Conservation (phyloP, 1,284 basidiomycete genomes). For the Amylostereum areolatum region DNA sequence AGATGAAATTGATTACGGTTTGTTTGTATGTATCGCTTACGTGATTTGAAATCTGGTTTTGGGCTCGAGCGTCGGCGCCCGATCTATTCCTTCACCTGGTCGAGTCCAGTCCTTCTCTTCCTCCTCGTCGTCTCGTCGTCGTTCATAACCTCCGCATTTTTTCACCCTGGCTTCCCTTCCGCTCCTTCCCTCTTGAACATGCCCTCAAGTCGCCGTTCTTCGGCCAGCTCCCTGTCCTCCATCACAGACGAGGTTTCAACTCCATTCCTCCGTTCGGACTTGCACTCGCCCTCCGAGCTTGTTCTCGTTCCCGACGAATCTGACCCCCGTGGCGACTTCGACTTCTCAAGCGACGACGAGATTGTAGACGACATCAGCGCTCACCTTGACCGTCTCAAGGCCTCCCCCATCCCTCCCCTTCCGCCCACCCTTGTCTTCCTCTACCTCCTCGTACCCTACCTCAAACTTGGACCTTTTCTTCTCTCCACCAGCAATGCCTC, state of each 20-base stretch:
- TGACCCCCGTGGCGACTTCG: conserved; percentile 28
- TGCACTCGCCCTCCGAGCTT: conserved; percentile 41
- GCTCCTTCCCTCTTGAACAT: conserved; percentile 4
- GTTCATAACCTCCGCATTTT: too few species aligned
- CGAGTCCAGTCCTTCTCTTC: too few species aligned
- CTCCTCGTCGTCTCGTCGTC: too few species aligned
- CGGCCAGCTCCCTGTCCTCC: conserved; percentile 9
- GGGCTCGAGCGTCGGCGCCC: too few species aligned
- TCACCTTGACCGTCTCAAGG: conserved; percentile 35
- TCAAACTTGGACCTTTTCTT: conserved; percentile 64
- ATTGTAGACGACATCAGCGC: conserved; percentile 25
- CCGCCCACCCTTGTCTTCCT: conserved; percentile 54
- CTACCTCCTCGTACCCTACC: conserved; percentile 61
- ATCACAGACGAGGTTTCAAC: conserved; percentile 2
- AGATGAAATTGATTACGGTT: too few species aligned
- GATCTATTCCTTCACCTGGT: too few species aligned
- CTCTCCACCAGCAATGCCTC: conserved; percentile 42
- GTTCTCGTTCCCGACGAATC: conserved; percentile 51
- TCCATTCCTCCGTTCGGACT: conserved; percentile 5
- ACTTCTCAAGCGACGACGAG: conserved; percentile 48
- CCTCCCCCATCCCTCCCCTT: conserved; percentile 45
- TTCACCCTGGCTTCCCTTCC: not conserved
- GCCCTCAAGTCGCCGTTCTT: conserved; percentile 11
- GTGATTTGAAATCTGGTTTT: too few species aligned
- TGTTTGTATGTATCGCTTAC: too few species aligned